Evolutionary conservation across 805 yeast genomes (phyloP).

Genomic region (Spathaspora gorwiae): DNA sequence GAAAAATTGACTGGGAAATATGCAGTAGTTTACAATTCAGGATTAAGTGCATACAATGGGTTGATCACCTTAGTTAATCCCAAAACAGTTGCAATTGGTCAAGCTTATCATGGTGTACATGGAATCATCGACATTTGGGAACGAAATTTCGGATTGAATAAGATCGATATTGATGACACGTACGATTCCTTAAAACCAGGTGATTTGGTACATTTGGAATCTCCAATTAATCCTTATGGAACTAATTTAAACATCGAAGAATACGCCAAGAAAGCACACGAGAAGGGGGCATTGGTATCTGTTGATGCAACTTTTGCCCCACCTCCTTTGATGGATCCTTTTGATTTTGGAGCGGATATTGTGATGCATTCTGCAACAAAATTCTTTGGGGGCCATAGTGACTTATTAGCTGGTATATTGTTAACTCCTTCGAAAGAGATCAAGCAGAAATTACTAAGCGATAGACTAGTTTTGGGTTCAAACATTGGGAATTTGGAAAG

Average conservation of each 20-base stretch:
- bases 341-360: constrained; percentile 77
- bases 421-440: constrained; percentile 54
- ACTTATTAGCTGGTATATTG: constrained; percentile 76
- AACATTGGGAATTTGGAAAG: constrained; percentile 76
- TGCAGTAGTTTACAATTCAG: constrained; percentile 70
- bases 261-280: constrained; percentile 69
- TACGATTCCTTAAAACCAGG: constrained; percentile 49
- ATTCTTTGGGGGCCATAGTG: constrained; percentile 95
- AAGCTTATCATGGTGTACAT: constrained; percentile 82
- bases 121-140: constrained; percentile 61
- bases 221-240: constrained; percentile 87
- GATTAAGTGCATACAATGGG: constrained; percentile 78
- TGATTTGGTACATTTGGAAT: constrained; percentile 81
- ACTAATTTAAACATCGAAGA: constrained; percentile 54
- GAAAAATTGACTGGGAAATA: constrained; percentile 57
- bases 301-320: constrained; percentile 94
- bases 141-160: constrained; percentile 55
- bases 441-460: constrained; percentile 46
- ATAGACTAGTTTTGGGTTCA: constrained; percentile 72
- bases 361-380: constrained; percentile 93
- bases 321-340: constrained; percentile 81
- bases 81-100: constrained; percentile 65
- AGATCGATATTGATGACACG: constrained; percentile 39
- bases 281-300: constrained; percentile 64
- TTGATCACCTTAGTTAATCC: constrained; percentile 69